These are phyloP conservation scores for Trichoderma gamsii DNA, from an alignment of 495 filamentous ascomycete genomes.

Conservation along the genomic window DNA sequence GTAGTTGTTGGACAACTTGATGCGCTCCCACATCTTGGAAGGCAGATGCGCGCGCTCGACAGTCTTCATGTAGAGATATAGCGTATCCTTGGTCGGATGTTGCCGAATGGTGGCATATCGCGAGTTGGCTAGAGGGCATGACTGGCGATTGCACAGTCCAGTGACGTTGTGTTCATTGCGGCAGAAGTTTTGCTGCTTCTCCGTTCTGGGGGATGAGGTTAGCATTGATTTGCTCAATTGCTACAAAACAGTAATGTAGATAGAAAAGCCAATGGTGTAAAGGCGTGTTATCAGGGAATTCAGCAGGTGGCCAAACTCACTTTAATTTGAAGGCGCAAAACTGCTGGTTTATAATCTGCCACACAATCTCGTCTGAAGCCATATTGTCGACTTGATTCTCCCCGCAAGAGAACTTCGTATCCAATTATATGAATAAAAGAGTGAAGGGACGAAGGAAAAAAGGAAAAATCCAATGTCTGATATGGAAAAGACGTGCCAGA, in stretches of 20 bases:
- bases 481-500: neutral
- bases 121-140: slow-evolving; percentile 90
- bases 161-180: slow-evolving; percentile 94
- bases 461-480: neutral
- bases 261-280: slow-evolving; percentile 11
- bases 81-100: slow-evolving; percentile 68
- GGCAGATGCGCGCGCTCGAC: slow-evolving; percentile 88
- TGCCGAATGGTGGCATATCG: slow-evolving; percentile 91
- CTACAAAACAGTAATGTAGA: neutral
- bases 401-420: neutral
- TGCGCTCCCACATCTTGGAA: slow-evolving; percentile 88
- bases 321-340: slow-evolving; percentile 97
- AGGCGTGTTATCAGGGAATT: neutral
- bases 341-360: slow-evolving; percentile 92
- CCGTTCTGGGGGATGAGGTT: slow-evolving; percentile 50
- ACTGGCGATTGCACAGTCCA: slow-evolving; percentile 90
- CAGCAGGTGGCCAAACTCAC: slow-evolving; percentile 39
- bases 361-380: slow-evolving; percentile 92
- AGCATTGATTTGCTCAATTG: slow-evolving; percentile 21
- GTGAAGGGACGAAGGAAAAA: slow-evolving; percentile 4
- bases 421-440: slow-evolving; percentile 3
- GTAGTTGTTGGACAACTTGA: slow-evolving; percentile 87
- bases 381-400: slow-evolving; percentile 6
- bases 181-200: slow-evolving; percentile 90
- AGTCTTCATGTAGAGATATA: slow-evolving; percentile 98